These are phyloP conservation scores for Ziziphus jujuba DNA, from an alignment of 306 rosid genomes.

Conservation along the genomic window DNA sequence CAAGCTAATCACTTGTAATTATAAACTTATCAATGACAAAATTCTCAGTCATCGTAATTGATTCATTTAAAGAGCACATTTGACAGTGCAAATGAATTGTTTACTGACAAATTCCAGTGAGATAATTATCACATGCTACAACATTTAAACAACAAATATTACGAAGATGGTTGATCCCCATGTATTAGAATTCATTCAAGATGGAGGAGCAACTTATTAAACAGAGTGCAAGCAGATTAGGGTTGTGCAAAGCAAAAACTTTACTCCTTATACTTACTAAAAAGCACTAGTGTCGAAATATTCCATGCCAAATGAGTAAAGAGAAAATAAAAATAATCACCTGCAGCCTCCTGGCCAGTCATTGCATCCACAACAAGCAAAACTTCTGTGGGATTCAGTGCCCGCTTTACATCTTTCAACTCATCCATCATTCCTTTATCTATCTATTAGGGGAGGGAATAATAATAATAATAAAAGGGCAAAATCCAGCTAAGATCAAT, in stretches of 20 bases:
- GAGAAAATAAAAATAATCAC: conserved; percentile 38
- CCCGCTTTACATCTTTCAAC: conserved; percentile 82
- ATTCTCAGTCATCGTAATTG: no score
- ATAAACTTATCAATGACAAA: no score
- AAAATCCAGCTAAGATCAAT: conserved; percentile 20
- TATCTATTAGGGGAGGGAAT: conserved; percentile 49
- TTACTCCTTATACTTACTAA: not conserved
- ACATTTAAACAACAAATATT: no score
- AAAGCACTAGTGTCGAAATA: not conserved
- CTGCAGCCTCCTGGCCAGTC: conserved; percentile 99
- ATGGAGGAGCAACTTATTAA: not conserved
- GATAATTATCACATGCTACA: no score
- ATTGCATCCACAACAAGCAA: conserved; percentile 99
- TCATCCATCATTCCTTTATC: conserved; percentile 98
- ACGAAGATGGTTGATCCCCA: not conserved
- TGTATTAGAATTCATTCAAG: not conserved
- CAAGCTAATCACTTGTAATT: not conserved
- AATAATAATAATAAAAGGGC: conserved; percentile 7
- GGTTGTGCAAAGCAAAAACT: not conserved
- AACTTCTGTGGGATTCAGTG: conserved; percentile 82
- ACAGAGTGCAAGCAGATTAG: not conserved
- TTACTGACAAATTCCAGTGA: no score
- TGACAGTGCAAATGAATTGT: no score
- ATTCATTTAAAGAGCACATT: no score
- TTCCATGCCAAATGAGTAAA: conserved; percentile 12